These are phyloP conservation scores for Artemisia argyi DNA, from an alignment of 129 eudicot genomes.

Conservation along the genomic window DNA sequence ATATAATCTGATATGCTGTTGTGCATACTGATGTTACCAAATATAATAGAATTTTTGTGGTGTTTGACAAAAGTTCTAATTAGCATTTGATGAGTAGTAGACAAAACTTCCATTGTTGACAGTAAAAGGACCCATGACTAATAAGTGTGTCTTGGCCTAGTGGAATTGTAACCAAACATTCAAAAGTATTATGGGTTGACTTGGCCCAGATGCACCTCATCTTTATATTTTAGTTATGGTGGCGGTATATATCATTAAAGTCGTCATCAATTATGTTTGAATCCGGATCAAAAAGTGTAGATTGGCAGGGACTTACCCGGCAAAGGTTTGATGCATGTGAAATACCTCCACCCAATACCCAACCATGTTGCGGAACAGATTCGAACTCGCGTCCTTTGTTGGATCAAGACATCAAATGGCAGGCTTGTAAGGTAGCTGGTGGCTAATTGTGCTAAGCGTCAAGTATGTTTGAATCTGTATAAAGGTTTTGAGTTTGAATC, in stretches of 20 bases:
- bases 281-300: too few relatives aligned
- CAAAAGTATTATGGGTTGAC: constrained; percentile 32
- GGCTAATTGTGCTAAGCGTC: too few relatives aligned
- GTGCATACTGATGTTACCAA: constrained; percentile 19
- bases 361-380: too few relatives aligned
- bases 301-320: too few relatives aligned
- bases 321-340: too few relatives aligned
- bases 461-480: background rate
- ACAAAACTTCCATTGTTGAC: constrained; percentile 16
- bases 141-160: constrained; percentile 25
- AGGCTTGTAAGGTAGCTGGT: too few relatives aligned
- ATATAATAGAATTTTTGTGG: background rate
- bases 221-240: background rate
- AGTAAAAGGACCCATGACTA: constrained; percentile 31
- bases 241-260: background rate
- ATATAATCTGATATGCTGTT: constrained; percentile 9
- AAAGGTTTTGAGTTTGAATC: too few relatives aligned
- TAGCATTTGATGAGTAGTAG: constrained; percentile 25
- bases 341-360: too few relatives aligned
- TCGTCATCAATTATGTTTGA: background rate
- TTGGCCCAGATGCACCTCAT: constrained; percentile 2
- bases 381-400: too few relatives aligned
- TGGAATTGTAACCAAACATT: constrained; percentile 17
- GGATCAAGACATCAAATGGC: too few relatives aligned
- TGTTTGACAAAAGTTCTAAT: constrained; percentile 12